Conservation (phyloP, 495 filamentous ascomycete genomes). For the Neurospora sp. region DNA sequence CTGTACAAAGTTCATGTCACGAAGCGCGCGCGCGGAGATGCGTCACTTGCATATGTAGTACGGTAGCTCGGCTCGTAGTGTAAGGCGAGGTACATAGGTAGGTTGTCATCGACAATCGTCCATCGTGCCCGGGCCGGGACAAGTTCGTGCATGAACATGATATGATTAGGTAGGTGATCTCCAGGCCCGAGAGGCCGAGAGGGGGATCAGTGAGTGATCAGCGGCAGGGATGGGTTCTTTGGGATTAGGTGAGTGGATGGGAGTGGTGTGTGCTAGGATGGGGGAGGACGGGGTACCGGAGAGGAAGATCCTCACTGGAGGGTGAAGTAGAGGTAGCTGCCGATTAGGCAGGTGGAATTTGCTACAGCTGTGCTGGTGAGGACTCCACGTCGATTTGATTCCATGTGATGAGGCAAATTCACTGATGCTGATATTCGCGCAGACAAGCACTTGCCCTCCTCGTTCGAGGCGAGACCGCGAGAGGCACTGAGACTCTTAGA, state of each 20-base stretch:
- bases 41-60: background rate
- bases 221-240: background rate
- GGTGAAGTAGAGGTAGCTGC: background rate
- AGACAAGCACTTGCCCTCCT: background rate
- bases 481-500: background rate
- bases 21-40: no score
- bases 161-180: background rate
- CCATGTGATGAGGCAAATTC: background rate
- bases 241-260: background rate
- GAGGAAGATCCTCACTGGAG: no score
- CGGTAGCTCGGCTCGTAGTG: background rate
- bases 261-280: background rate
- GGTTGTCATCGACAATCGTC: background rate
- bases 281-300: background rate
- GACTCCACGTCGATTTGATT: background rate
- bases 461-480: no score
- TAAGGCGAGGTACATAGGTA: background rate
- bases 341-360: background rate
- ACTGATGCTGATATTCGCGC: background rate
- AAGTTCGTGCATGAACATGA: background rate
- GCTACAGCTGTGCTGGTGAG: background rate
- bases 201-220: background rate
- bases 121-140: background rate
- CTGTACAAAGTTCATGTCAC: no score
- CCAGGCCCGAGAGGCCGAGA: background rate